Evolutionary conservation across 805 yeast species (phyloP), one percentile per base, ranked within the genome.

Genomic region (Kazachstania taianensis): DNA sequence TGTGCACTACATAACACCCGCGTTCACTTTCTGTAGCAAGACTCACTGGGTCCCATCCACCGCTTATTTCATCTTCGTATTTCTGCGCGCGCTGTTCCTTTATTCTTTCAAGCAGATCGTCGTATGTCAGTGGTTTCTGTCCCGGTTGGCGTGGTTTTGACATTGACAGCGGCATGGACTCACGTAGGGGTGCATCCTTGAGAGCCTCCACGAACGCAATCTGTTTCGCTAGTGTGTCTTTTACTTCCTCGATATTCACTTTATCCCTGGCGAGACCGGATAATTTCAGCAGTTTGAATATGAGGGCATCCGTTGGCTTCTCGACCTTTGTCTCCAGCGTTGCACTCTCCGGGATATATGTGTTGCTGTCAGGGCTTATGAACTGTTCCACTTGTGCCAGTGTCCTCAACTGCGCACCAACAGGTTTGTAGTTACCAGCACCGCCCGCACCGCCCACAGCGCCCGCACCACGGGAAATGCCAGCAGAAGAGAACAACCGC

Each of bases 201-300:
- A 76, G 52, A 26, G 66, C 65, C 35, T 67, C 55, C 16, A 75
- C 62, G 41, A 76, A 70, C n/a, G 56, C 51, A 16, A 75, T 57
- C 41, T 76, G 81, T n/a, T 65, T 65, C 25, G 59, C 55, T 32
- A 75, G 48, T 1, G 65, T 61, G 0, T 36, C 31, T 9, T 57
- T 50, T 27, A 69, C 51, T 22, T 46, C 45, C 2, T 42, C 38
- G 16, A 61, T 52, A 26, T 65, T 61, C 1, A 32, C 32, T n/a
- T 32, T 37, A 4, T 46, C 49, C 0, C 35, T 37, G 3, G 67
- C 62, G 5, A 76, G 43, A 0, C 81, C 80, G 0, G 80, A 67
- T 18, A 75, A 48, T 28, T 61, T 59, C 23, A 72, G 45, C 32
- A 75, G n/a, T n/a, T n/a, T n/a, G n/a, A n/a, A n/a, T n/a, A n/a